phyloP scores from a whole-genome alignment of 2,329 filamentous ascomycete genomes.

The Tolypocladium inflatum region DNA sequence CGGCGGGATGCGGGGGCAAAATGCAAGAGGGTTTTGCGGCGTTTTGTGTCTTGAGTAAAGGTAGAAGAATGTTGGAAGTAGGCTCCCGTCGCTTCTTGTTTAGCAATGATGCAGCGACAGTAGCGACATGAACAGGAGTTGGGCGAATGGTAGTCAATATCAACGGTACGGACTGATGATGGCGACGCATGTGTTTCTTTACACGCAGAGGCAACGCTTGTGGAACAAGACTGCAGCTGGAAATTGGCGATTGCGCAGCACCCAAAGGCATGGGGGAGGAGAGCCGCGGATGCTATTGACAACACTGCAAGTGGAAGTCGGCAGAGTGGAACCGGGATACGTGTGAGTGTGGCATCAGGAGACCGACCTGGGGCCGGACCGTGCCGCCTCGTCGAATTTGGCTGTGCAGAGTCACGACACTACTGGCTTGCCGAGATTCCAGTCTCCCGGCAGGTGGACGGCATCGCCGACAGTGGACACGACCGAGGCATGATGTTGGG shows the following conservation, averaged over 20 bases:
- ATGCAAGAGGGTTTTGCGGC: background rate
- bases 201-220: background rate
- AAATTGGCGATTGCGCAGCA: too few species aligned
- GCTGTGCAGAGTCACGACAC: background rate
- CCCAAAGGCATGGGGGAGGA: too few species aligned
- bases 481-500: background rate
- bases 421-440: background rate
- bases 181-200: background rate
- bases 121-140: background rate
- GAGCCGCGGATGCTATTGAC: too few species aligned
- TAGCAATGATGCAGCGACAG: background rate
- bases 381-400: background rate
- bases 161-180: background rate
- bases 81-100: background rate
- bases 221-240: too few species aligned
- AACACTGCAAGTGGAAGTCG: too few species aligned
- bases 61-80: background rate
- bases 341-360: too few species aligned
- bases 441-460: background rate
- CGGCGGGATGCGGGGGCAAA: background rate
- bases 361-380: too few species aligned
- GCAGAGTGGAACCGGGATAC: too few species aligned
- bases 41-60: background rate
- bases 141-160: too few species aligned
- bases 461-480: background rate